These are phyloP conservation scores for Colletotrichum spaethianum DNA, from an alignment of 2,329 filamentous ascomycete genomes.

Conservation along the genomic window DNA sequence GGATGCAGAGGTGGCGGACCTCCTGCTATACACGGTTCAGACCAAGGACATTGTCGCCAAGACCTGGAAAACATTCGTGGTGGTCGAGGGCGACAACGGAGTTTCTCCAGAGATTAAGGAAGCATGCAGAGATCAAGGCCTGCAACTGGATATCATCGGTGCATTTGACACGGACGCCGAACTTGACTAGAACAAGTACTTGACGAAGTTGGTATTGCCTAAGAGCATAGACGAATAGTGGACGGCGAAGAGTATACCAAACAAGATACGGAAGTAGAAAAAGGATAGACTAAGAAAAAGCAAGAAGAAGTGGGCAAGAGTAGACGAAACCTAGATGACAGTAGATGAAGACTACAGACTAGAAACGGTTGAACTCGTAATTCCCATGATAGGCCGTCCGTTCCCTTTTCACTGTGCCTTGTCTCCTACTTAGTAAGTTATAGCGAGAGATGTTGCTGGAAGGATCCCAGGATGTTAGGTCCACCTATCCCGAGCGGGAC, in stretches of 20 bases:
- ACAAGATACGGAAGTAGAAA: background rate
- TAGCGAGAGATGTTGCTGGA: background rate
- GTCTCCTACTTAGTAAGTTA: background rate
- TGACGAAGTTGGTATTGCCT: background rate
- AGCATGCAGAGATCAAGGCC: constrained; percentile 52
- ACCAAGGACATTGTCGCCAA: constrained; percentile 54
- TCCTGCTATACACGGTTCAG: constrained; percentile 58
- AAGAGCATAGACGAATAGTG: background rate
- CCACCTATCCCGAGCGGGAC: background rate
- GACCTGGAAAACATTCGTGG: constrained; percentile 55
- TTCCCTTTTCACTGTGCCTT: too few relatives aligned
- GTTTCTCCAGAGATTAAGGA: constrained; percentile 53
- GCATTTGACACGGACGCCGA: constrained; percentile 42
- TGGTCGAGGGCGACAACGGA: constrained; percentile 51
- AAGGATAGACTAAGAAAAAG: constrained; percentile 1
- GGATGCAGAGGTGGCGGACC: constrained; percentile 62
- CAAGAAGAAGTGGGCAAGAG: background rate
- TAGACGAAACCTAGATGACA: constrained; percentile 1
- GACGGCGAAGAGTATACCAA: background rate
- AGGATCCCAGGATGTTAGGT: background rate
- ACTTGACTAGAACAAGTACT: background rate
- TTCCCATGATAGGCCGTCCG: too few relatives aligned
- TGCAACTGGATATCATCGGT: constrained; percentile 53
- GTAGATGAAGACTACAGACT: background rate
- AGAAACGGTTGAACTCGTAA: background rate